Evolutionary conservation across 2,329 filamentous ascomycete genomes (phyloP), one percentile per base, ranked within the genome.

Genomic region (Colletotrichum karsti): DNA sequence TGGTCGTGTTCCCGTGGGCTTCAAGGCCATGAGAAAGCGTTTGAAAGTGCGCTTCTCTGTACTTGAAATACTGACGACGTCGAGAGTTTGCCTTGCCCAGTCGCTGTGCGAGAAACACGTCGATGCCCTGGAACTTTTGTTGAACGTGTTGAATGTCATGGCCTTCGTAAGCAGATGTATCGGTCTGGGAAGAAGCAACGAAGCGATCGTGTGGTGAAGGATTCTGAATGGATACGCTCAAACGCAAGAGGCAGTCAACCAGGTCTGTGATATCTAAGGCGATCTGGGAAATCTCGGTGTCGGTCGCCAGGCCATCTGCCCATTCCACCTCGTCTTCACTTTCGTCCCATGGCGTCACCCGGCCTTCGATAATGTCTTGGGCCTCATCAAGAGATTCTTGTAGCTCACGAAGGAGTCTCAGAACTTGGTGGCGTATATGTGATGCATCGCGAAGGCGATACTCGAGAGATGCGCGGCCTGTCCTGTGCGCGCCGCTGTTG

Each of bases 191-290:
- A 0, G 70, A 70, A 0, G 61, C 66, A 1, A 72, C 68, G 20
- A 78, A 73, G 1, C 73, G 73, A 42, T 82, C 80, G 24, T 81
- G 77, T 0, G 76, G 74, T 2, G 78, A 74, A 15, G 80, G 80
- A 5, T 78, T 76, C 0, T 75, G 75, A 5, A 82, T 80, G 0
- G 78, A 69, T n/a, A 80, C 74, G 3, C 78, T 79, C 1, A 82
- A 72, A 2, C 80, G 72, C 6, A 79, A 72, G 2, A 83, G 73
- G 24, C 76, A 75, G 20, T 74, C 73, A 3, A 80, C 73, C 0
- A 73, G 70, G 1, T 79, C 75, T 0, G n/a, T 13, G 1, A 77
- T 44, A 15, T 75, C 73, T 0, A 64, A 46, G 0, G 44, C 12
- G 1, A 74, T 69, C 67, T 71, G 74, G 2, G 22, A 59, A 0